These are phyloP conservation scores for Colletotrichum sansevieriae DNA, from an alignment of 2,329 filamentous ascomycete species.

Conservation along the genomic window DNA sequence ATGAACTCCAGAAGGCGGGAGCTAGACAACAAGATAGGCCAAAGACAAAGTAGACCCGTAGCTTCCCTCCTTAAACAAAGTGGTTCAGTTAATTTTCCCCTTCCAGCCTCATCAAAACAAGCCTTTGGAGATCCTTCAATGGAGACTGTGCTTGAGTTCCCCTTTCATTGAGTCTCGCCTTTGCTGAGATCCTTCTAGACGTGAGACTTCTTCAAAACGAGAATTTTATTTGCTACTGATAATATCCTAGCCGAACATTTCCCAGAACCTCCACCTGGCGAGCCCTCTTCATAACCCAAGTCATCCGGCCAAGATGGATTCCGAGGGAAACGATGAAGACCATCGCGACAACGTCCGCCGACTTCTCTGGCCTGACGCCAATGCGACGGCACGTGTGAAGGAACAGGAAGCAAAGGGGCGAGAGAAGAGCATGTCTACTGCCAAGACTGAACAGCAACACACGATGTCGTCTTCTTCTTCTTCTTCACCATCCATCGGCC, in stretches of 20 bases:
- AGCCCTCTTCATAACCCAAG: background rate
- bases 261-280: background rate
- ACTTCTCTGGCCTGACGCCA: slow-evolving; percentile 5
- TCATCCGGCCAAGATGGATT: slow-evolving; percentile 5
- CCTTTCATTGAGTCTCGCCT: background rate
- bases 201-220: background rate
- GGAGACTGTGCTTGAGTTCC: background rate
- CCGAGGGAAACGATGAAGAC: background rate
- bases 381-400: background rate
- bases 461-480: background rate
- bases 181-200: background rate
- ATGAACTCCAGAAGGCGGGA: background rate
- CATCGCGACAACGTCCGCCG: background rate
- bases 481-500: background rate
- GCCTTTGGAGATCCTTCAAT: background rate
- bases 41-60: background rate
- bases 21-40: background rate
- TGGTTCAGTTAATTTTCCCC: background rate
- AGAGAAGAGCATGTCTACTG: background rate
- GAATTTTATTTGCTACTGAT: background rate
- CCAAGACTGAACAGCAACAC: background rate
- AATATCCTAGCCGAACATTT: background rate
- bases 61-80: background rate
- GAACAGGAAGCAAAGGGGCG: background rate
- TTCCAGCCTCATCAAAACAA: slow-evolving; percentile 1